Evolutionary conservation across 2,329 filamentous ascomycete genomes (phyloP).

Genomic region (Colletotrichum melonis): DNA sequence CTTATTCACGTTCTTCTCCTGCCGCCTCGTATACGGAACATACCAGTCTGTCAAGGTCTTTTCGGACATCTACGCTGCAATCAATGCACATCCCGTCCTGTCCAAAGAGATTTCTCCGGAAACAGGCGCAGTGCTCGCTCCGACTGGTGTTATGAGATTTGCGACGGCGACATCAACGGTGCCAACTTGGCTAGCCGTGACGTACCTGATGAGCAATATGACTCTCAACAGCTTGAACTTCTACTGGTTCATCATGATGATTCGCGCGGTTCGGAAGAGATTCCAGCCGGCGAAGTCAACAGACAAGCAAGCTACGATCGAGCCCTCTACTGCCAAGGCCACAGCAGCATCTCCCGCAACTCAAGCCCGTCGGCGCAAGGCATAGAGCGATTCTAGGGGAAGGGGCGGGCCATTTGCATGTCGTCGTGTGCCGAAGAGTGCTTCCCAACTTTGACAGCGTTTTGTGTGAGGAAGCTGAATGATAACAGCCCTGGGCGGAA

Average conservation of each 20-base stretch:
- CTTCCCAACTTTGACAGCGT: neutral
- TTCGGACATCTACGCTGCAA: constrained; percentile 72
- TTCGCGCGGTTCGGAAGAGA: constrained; percentile 80
- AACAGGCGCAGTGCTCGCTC: constrained; percentile 40
- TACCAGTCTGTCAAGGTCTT: constrained; percentile 78
- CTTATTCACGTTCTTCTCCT: constrained; percentile 79
- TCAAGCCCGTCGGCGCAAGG: constrained; percentile 45
- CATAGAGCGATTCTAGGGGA: constrained; percentile 28
- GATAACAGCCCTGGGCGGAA: neutral
- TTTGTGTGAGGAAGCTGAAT: neutral
- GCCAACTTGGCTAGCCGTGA: constrained; percentile 75
- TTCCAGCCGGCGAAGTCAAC: constrained; percentile 56
- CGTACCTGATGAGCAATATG: constrained; percentile 78
- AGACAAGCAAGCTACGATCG: constrained; percentile 9
- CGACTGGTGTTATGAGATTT: constrained; percentile 60
- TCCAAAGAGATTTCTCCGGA: constrained; percentile 38
- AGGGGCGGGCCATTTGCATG: neutral
- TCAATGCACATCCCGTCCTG: constrained; percentile 50
- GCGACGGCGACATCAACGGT: constrained; percentile 62
- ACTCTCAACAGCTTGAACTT: constrained; percentile 82
- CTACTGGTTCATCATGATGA: constrained; percentile 91
- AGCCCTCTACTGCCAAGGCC: constrained; percentile 45
- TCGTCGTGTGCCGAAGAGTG: neutral
- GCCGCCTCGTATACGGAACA: constrained; percentile 82
- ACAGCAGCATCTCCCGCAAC: constrained; percentile 41